Evolutionary conservation across 2,329 filamentous ascomycete genomes (phyloP), one percentile per base, ranked within the genome.

Genomic region (Diaporthe batatas): DNA sequence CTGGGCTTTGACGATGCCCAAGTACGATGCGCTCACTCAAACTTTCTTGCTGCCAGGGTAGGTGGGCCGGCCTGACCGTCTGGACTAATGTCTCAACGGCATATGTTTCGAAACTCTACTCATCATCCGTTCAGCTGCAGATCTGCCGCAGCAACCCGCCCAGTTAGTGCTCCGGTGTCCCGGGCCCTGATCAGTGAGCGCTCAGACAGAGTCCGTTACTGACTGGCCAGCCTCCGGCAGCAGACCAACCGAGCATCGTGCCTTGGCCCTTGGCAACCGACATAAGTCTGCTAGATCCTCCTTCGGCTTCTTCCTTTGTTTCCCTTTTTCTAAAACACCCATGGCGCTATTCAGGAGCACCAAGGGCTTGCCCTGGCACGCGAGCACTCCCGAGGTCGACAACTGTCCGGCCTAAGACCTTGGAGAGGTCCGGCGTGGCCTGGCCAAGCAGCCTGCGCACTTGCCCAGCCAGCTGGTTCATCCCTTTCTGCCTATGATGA

Each of bases 91-190:
- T 67, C 62, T 53, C 62, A 23, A n/a, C 62, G 62, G 62, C n/a
- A 16, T 47, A 49, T 21, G 62, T 67, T 92, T 85, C 81, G 84
- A 85, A 80, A 93, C 91, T 2, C 84, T 92, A 0, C 91, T 91
- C 1, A 83, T 91, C 54, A 79, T 92, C 29, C 5, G 29, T 62
- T 16, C 57, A 23, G 57, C n/a, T 44, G 36, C 23, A 23, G 7
- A 25, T 42, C 34, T 42, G 12, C 57, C 18, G 44, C n/a, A 29
- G 36, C 4, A 4, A 2, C 42, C n/a, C 39, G 25, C 39, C 59
- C 5, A n/a, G 12, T 6, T 12, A 64, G 42, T 51, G 62, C 32
- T 21, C 62, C 32, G 62, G 62, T 39, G 32, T 67, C 62, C 62
- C 62, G 62, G 62, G 53, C 62, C 62, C 62, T 42, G 12, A 67